Evolutionary conservation across 768 basidiomycete genomes (phyloP).

Genomic region (Lactarius trivialis): DNA sequence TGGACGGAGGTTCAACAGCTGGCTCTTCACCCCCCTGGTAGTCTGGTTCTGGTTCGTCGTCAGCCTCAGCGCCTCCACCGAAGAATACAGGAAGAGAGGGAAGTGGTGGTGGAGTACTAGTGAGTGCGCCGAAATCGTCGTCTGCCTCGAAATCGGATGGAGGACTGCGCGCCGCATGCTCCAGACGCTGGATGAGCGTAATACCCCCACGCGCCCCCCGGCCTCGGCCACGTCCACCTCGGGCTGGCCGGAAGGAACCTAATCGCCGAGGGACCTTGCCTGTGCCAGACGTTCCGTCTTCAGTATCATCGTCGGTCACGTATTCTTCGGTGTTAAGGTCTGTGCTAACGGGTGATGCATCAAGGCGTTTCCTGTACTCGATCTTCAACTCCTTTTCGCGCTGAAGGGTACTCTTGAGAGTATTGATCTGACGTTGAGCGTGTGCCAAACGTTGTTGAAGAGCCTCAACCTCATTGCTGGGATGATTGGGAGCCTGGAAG

Average conservation of each 20-base stretch:
- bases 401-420: constrained; percentile 70
- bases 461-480: constrained; percentile 74
- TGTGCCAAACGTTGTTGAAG: constrained; percentile 77
- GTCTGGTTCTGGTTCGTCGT: constrained; percentile 27
- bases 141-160: constrained; percentile 21
- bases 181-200: constrained; percentile 23
- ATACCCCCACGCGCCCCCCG: constrained; percentile 20
- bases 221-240: constrained; percentile 18
- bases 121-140: constrained; percentile 19
- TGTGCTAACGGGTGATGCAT: constrained; percentile 40
- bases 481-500: constrained; percentile 68
- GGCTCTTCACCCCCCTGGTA: constrained; percentile 32
- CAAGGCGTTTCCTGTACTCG: constrained; percentile 47
- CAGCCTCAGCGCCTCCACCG: constrained; percentile 25
- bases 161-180: constrained; percentile 19
- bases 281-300: constrained; percentile 15
- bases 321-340: constrained; percentile 39
- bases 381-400: constrained; percentile 80
- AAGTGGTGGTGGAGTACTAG: constrained; percentile 17
- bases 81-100: constrained; percentile 16
- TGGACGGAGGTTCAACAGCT: constrained; percentile 41
- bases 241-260: constrained; percentile 14
- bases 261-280: constrained; percentile 16
- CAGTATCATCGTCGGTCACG: constrained; percentile 44
- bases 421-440: constrained; percentile 79